These are phyloP conservation scores for Xenoacremonium recifei DNA, from an alignment of 2,329 filamentous ascomycete species.

Conservation along the genomic window DNA sequence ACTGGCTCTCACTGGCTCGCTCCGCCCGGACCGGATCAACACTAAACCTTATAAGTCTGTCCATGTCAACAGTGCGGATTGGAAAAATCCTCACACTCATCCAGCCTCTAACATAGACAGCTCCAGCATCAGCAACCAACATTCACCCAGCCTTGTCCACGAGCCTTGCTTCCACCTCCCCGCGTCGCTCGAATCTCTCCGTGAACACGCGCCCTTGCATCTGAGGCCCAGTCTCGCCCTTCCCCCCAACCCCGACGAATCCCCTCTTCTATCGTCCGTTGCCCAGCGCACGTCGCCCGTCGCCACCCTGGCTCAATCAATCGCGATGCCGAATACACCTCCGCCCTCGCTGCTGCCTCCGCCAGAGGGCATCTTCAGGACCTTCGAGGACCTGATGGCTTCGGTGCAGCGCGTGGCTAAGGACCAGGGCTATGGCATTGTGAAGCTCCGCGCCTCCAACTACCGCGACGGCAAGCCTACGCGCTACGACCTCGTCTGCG, in stretches of 20 bases:
- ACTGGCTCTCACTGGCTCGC: slow-evolving; percentile 32
- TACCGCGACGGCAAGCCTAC: slow-evolving; percentile 63
- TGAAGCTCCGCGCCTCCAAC: slow-evolving; percentile 62
- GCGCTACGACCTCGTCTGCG: slow-evolving; percentile 61
- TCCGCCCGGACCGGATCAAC: slow-evolving; percentile 36
- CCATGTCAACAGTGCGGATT: slow-evolving; percentile 41
- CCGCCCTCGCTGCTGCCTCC: slow-evolving; percentile 51
- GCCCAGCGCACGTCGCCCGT: no score
- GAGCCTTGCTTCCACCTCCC: no score
- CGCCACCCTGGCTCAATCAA: slow-evolving; percentile 33
- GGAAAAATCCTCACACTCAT: slow-evolving; percentile 40
- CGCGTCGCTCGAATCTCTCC: no score
- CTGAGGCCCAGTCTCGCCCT: slow-evolving; percentile 25
- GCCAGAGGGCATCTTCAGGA: slow-evolving; percentile 58
- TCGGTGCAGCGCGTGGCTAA: slow-evolving; percentile 60
- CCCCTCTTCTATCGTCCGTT: no score
- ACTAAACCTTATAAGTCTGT: slow-evolving; percentile 36
- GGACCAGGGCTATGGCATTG: slow-evolving; percentile 61
- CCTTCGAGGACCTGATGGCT: slow-evolving; percentile 57
- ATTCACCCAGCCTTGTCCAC: no score
- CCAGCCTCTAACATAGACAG: slow-evolving; percentile 33
- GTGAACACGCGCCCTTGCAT: slow-evolving; percentile 15
- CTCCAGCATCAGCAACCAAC: no score
- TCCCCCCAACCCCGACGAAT: slow-evolving; percentile 24
- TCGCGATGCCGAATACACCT: slow-evolving; percentile 47